Evolutionary conservation across 768 basidiomycete species (phyloP), one percentile per base, ranked within the genome.

Genomic region (Clathrus columnatus): DNA sequence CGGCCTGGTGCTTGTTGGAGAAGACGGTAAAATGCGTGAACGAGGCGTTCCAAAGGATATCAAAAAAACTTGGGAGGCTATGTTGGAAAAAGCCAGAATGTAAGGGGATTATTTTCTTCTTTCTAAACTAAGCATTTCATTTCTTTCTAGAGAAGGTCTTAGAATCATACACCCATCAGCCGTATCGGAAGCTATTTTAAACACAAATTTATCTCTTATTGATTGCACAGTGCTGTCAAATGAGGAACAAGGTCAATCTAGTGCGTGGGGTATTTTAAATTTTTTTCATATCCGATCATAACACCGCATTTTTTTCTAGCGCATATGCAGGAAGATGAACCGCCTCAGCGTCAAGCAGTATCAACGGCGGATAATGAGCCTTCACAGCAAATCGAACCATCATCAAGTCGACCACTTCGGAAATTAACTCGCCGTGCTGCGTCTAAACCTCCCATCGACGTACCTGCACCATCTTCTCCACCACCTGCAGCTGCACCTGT

Each of bases 241-340:
- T 8, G 49, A 27, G 30, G 43, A 11, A 18, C 44, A n/a, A 29
- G 14, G 44, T 59, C 62, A 66, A 0, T 66, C 70, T 1, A 28
- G 64, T 28, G 61, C 23, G 60, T 55, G 21, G 18, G 26, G 10
- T 8, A 8, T 29, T 50, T 18, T 27, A 28, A 2, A 5, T 7
- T 30, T 26, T 5, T 18, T 18, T 30, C 14, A 10, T 20, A 48
- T 21, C 61, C 58, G 27, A n/a, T 43, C 6, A 55, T 57, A 46
- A 60, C 61, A 23, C 66, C 61, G 17, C 75, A 77, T 3, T 64
- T 73, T 7, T 67, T 79, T 0, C 80, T 80, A 1, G 72, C 77
- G 45, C 69, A 72, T 32, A 68, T 82, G 10, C 77, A 77, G 4
- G 83, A 75, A 2, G 72, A 75, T 18, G 82, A 84, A 58, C 75